Conservation (phyloP, 1,139 yeast species). For the Protomyces macrosporus region DNA sequence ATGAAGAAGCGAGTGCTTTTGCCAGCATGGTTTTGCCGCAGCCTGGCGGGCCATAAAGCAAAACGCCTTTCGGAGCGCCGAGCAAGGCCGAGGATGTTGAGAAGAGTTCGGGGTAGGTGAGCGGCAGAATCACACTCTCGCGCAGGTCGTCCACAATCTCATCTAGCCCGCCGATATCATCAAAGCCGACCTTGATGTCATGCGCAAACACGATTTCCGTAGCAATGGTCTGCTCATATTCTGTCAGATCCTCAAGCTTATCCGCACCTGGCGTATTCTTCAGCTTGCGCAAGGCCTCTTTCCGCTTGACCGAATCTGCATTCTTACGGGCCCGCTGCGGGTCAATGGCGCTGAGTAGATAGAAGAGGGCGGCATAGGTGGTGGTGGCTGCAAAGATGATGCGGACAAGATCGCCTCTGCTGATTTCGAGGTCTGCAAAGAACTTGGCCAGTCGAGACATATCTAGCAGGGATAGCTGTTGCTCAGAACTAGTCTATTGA, state of each 20-base stretch:
- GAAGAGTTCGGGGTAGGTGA: slow-evolving; percentile 45
- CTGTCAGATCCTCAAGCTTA: slow-evolving; percentile 47
- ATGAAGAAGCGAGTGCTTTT: slow-evolving; percentile 86
- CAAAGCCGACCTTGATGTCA: slow-evolving; percentile 68
- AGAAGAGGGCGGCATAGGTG: slow-evolving; percentile 24
- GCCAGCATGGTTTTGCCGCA: slow-evolving; percentile 98
- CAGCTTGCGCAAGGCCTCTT: slow-evolving; percentile 16
- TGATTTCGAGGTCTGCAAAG: slow-evolving; percentile 10
- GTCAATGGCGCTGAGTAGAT: slow-evolving; percentile 14
- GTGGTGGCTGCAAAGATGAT: slow-evolving; percentile 21
- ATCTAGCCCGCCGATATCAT: slow-evolving; percentile 81
- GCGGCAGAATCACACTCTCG: slow-evolving; percentile 83
- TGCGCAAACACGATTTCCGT: slow-evolving; percentile 78
- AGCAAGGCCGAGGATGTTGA: slow-evolving; percentile 58
- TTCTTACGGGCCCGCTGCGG: slow-evolving; percentile 7
- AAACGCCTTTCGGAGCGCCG: slow-evolving; percentile 90
- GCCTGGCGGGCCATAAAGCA: slow-evolving; percentile 94
- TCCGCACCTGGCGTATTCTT: slow-evolving; percentile 17
- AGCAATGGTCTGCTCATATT: slow-evolving; percentile 71
- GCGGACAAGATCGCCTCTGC: slow-evolving; percentile 15
- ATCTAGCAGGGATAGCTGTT: not conserved
- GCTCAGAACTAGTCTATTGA: too few species aligned
- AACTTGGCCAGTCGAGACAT: slow-evolving; percentile 6
- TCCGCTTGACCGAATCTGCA: slow-evolving; percentile 11
- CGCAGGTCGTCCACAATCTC: slow-evolving; percentile 73